phyloP scores from a whole-genome alignment of 495 filamentous ascomycete species.

The Amphirosellinia nigrospora region DNA sequence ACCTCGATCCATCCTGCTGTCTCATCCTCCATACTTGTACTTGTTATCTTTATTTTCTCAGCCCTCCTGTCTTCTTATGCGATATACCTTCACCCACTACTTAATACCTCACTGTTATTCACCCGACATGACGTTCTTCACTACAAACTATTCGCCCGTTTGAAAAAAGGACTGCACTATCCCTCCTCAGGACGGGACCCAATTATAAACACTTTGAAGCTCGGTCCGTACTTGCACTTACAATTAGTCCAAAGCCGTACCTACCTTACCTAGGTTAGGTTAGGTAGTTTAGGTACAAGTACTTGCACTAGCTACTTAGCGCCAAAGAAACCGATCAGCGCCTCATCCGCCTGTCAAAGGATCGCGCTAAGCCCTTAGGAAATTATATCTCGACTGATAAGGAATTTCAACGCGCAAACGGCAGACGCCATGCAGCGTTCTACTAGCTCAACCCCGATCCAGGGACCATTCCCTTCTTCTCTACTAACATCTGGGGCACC shows the following conservation, averaged over 20 bases:
- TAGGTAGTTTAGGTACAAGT: too few relatives aligned
- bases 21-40: neutral
- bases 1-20: neutral
- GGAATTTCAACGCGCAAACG: slow-evolving; percentile 1
- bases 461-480: slow-evolving; percentile 52
- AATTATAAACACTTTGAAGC: slow-evolving; percentile 11
- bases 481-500: slow-evolving; percentile 45
- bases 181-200: neutral
- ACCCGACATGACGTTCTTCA: neutral
- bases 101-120: too few relatives aligned
- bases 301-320: neutral
- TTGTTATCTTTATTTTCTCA: neutral
- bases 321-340: slow-evolving; percentile 7
- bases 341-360: slow-evolving; percentile 16
- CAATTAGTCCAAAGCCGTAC: too few relatives aligned
- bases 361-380: slow-evolving; percentile 22
- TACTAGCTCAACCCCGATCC: slow-evolving; percentile 43
- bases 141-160: neutral
- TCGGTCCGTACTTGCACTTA: neutral
- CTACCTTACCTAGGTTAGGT: too few relatives aligned
- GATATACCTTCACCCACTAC: neutral
- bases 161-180: slow-evolving; percentile 10
- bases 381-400: slow-evolving; percentile 16
- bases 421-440: slow-evolving; percentile 49
- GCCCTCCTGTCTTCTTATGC: neutral